Conservation (phyloP, 371 early-diverging fungal species). For the Apophysomyces sp. region DNA sequence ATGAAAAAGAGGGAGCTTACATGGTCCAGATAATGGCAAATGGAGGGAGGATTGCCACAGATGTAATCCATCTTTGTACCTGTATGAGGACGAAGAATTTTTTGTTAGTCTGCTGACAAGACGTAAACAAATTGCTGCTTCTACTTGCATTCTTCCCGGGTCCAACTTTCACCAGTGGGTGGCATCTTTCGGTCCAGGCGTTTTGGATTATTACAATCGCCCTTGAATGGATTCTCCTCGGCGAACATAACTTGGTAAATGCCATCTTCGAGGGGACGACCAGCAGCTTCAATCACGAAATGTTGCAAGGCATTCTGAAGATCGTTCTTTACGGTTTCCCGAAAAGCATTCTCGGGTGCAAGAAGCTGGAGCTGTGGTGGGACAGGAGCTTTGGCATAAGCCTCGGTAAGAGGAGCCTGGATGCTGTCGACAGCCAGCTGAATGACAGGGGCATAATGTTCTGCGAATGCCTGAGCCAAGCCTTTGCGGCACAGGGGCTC, state of each 20-base stretch:
- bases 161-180: conserved; percentile 56
- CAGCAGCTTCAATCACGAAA: conserved; percentile 19
- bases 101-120: no score
- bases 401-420: conserved; percentile 24
- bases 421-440: conserved; percentile 27
- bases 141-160: conserved; percentile 53
- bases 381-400: conserved; percentile 22
- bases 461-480: conserved; percentile 52
- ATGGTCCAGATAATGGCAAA: conserved; percentile 54
- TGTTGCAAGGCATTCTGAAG: conserved; percentile 17
- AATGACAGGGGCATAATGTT: conserved; percentile 42
- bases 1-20: conserved; percentile 22
- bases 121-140: no score
- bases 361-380: conserved; percentile 24
- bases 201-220: conserved; percentile 61
- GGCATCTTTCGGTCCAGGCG: conserved; percentile 54
- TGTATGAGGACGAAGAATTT: background rate
- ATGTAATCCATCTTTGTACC: conserved; percentile 60
- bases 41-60: conserved; percentile 70
- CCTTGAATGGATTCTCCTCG: conserved; percentile 60
- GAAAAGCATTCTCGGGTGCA: conserved; percentile 31
- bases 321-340: conserved; percentile 23
- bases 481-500: conserved; percentile 59
- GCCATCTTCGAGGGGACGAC: conserved; percentile 31
- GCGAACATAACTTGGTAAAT: conserved; percentile 55